Conservation (phyloP, 768 basidiomycete genomes). For the Leccinellum luteum region DNA sequence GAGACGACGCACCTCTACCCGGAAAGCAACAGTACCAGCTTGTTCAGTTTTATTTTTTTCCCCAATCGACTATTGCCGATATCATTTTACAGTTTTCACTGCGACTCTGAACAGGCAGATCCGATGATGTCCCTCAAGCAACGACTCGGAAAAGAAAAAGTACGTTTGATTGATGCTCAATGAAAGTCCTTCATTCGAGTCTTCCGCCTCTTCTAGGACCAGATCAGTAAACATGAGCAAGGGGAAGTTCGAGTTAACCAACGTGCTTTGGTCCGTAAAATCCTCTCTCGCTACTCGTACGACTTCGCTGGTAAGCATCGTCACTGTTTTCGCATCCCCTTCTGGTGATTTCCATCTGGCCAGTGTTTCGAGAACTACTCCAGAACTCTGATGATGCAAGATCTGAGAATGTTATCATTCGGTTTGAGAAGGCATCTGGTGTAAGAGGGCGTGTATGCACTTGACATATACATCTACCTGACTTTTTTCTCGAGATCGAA, state of each 20-base stretch:
- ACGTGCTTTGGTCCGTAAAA: neutral
- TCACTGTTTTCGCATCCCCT: neutral
- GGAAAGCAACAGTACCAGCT: too few relatives aligned
- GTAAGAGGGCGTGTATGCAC: constrained; percentile 35
- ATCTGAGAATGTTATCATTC: constrained; percentile 69
- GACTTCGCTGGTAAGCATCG: neutral
- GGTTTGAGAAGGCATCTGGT: constrained; percentile 52
- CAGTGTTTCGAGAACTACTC: constrained; percentile 45
- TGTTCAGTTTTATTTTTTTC: too few relatives aligned
- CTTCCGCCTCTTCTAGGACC: neutral
- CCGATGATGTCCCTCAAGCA: neutral
- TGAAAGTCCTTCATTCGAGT: neutral
- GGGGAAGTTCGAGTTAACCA: neutral
- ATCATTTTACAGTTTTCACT: too few relatives aligned
- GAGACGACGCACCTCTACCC: too few relatives aligned
- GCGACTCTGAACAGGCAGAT: too few relatives aligned
- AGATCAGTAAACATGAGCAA: neutral
- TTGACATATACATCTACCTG: neutral
- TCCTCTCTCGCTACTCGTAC: neutral
- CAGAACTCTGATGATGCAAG: constrained; percentile 25
- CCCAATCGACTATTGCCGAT: neutral
- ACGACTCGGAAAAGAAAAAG: neutral
- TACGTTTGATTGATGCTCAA: neutral
- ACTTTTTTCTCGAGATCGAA: neutral
- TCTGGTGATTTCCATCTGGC: constrained; percentile 38